Percentiles rank a stretch among this genome's conserved stretches.
Evolutionary conservation across 2,329 filamentous ascomycete species (phyloP).

Genomic region (Fonsecaea pedrosoi): DNA sequence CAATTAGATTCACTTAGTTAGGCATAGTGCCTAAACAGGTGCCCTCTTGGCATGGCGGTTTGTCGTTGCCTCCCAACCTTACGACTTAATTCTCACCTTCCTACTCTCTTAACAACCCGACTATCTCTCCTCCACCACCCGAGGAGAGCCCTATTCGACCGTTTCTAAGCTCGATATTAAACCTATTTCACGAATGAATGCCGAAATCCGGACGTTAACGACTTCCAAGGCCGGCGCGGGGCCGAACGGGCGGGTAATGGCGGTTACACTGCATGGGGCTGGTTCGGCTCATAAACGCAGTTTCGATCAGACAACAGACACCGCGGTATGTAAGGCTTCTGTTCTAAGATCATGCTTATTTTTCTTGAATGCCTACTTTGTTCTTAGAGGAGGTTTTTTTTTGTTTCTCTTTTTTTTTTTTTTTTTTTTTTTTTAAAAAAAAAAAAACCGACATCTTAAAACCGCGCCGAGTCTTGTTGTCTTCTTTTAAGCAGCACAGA

Average conservation of each 20-base stretch:
- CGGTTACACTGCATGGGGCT: not conserved
- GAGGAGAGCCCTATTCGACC: not conserved
- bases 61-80: not conserved
- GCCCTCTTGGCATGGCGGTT: not conserved
- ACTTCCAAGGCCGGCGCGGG: not conserved
- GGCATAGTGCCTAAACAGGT: not conserved
- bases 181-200: not conserved
- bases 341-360: not conserved
- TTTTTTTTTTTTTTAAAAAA: no score
- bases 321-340: constrained; percentile 4
- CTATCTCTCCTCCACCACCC: not conserved
- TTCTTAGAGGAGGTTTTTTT: not conserved
- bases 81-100: not conserved
- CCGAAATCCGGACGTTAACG: not conserved
- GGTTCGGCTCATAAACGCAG: not conserved
- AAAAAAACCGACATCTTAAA: no score
- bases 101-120: not conserved
- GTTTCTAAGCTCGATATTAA: not conserved
- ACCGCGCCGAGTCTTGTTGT: no score
- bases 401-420: no score
- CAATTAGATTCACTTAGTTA: not conserved
- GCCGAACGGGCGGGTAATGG: not conserved
- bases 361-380: not conserved
- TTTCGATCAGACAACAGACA: constrained; percentile 6
- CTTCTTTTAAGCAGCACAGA: not conserved